Conservation (phyloP, 345 rosid species). For the Anacardium occidentale region DNA sequence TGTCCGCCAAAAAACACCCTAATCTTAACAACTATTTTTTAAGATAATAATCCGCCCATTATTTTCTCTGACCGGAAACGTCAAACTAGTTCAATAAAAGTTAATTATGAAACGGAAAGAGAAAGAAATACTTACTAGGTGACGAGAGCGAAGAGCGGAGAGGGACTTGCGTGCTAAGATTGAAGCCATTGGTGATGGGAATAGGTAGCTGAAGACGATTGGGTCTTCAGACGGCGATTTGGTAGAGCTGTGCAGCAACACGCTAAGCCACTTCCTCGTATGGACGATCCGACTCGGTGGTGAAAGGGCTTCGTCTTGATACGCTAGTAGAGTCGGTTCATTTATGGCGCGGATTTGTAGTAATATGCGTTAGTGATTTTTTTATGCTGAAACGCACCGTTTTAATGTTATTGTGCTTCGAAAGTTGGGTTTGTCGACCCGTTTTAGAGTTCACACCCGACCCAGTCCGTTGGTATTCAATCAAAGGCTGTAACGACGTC, state of each 20-base stretch:
- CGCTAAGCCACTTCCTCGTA: background rate
- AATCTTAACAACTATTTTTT: background rate
- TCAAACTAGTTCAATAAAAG: conserved; percentile 1
- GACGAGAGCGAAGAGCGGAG: conserved; percentile 59
- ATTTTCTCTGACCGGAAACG: background rate
- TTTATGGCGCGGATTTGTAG: background rate
- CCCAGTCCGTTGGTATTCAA: too few species aligned
- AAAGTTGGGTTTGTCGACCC: too few species aligned
- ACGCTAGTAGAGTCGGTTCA: background rate
- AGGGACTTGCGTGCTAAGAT: conserved; percentile 84
- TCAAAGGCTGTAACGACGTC: background rate
- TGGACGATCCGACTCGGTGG: background rate
- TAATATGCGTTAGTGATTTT: too few species aligned
- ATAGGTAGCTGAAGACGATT: conserved; percentile 12
- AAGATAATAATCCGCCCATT: background rate
- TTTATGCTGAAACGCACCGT: too few species aligned
- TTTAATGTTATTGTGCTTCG: too few species aligned
- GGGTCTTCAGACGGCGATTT: conserved; percentile 4
- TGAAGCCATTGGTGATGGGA: conserved; percentile 50
- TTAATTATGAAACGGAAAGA: background rate
- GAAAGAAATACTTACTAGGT: conserved; percentile 43
- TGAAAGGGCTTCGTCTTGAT: background rate
- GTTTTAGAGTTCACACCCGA: too few species aligned
- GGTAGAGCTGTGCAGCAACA: background rate
- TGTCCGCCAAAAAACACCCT: background rate